These are phyloP conservation scores for Aureobasidium sp. DNA, from an alignment of 2,329 filamentous ascomycete genomes.

Conservation along the genomic window DNA sequence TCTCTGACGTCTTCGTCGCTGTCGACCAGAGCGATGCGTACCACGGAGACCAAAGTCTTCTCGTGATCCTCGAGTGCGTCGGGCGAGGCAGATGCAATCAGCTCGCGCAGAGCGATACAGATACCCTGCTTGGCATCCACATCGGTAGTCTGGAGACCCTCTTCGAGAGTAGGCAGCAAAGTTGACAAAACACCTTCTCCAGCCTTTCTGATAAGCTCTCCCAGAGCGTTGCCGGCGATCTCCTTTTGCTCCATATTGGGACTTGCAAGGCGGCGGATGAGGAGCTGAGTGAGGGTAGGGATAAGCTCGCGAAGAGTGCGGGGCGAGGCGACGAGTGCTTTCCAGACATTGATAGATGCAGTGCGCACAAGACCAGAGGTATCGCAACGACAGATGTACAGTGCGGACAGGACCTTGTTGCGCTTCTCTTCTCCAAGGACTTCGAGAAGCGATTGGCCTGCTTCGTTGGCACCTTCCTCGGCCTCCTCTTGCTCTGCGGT, in stretches of 20 bases:
- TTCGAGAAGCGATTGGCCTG: conserved; percentile 86
- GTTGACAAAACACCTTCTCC: conserved; percentile 87
- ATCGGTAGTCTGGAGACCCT: conserved; percentile 80
- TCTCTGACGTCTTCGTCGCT: conserved; percentile 84
- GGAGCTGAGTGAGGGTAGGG: conserved; percentile 86
- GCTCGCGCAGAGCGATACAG: conserved; percentile 88
- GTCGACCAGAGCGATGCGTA: conserved; percentile 87
- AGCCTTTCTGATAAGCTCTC: conserved; percentile 93
- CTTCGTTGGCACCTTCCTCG: conserved; percentile 75
- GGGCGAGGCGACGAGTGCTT: conserved; percentile 87
- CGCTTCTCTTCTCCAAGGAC: conserved; percentile 92
- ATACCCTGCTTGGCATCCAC: conserved; percentile 94
- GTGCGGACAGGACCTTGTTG: conserved; percentile 92
- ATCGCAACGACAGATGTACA: conserved; percentile 97
- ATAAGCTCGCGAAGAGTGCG: conserved; percentile 91
- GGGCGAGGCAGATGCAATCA: conserved; percentile 80
- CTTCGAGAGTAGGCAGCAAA: conserved; percentile 83
- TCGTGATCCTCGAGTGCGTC: conserved; percentile 92
- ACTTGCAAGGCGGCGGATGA: conserved; percentile 88
- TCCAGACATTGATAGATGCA: conserved; percentile 91
- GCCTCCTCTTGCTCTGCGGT: conserved; percentile 70
- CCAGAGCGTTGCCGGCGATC: conserved; percentile 93
- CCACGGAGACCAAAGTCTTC: conserved; percentile 88
- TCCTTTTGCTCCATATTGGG: conserved; percentile 98
- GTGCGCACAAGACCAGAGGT: conserved; percentile 85